A percentile compares a stretch with the other conserved stretches of the same genome.
phyloP scores from a whole-genome alignment of 345 rosid species.

The Melaleuca alternifolia region DNA sequence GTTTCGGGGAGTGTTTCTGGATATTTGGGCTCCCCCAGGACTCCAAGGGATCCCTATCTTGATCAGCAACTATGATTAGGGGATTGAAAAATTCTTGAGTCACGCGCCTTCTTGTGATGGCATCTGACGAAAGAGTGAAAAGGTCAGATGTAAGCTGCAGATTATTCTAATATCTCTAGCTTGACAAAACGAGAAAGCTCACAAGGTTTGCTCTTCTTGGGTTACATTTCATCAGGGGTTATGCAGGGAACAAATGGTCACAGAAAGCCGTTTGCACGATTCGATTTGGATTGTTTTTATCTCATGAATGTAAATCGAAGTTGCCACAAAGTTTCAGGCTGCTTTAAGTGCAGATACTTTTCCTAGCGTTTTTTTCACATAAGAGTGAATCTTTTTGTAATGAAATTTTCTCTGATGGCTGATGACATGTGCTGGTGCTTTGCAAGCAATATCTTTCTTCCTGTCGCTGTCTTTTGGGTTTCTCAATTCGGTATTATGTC shows the following conservation, averaged over 20 bases:
- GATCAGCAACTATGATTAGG: constrained; percentile 56
- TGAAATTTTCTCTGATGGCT: background rate
- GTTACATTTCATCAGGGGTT: background rate
- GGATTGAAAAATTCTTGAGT: background rate
- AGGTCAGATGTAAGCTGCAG: background rate
- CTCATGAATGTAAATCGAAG: background rate
- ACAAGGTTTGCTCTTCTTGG: background rate
- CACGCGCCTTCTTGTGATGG: background rate
- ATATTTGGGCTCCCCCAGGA: constrained; percentile 26
- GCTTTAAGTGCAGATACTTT: background rate
- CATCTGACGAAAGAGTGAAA: background rate
- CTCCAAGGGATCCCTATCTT: constrained; percentile 53
- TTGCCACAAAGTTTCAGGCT: background rate
- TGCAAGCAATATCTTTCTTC: background rate
- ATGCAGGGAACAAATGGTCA: background rate
- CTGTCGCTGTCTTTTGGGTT: background rate
- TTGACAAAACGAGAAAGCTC: background rate
- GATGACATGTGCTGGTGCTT: background rate
- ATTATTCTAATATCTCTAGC: background rate
- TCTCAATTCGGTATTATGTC: background rate
- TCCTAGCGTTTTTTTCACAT: background rate
- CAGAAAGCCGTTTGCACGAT: background rate
- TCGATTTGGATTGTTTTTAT: background rate
- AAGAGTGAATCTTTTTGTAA: background rate
- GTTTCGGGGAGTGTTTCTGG: constrained; percentile 38